Conservation (phyloP, 1,284 basidiomycete genomes). For the Acaromyces ingoldii region DNA sequence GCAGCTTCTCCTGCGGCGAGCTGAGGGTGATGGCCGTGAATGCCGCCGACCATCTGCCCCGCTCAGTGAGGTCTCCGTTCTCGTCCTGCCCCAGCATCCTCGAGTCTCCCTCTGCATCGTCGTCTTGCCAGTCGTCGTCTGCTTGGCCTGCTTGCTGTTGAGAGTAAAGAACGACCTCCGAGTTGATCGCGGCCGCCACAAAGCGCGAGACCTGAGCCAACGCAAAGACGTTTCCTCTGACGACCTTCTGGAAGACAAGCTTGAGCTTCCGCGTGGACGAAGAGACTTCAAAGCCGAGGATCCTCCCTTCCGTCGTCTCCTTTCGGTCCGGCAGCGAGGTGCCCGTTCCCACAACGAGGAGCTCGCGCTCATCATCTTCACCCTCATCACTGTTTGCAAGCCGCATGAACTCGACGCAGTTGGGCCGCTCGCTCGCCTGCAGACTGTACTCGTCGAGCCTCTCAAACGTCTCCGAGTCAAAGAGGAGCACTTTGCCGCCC, state of each 20-base stretch:
- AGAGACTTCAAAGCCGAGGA: conserved; percentile 24
- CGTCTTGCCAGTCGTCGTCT: conserved; percentile 1
- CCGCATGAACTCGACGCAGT: conserved; percentile 23
- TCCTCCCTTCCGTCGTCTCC: conserved; percentile 29
- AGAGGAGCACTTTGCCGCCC: conserved; percentile 4
- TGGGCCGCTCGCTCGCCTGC: conserved; percentile 36
- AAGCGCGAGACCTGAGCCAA: conserved; percentile 16
- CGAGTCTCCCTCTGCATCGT: not conserved
- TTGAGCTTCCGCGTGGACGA: not conserved
- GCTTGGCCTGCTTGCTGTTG: not conserved
- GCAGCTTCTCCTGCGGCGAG: conserved; percentile 11
- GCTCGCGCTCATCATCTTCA: conserved; percentile 7
- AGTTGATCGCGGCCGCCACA: conserved; percentile 40
- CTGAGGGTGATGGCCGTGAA: conserved; percentile 42
- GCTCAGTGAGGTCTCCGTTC: conserved; percentile 17
- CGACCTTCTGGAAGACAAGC: conserved; percentile 21
- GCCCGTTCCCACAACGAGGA: conserved; percentile 42
- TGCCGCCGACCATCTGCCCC: conserved; percentile 38
- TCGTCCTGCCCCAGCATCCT: too few species aligned
- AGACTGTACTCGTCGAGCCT: conserved; percentile 19
- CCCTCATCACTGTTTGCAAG: not conserved
- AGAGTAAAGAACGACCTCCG: conserved; percentile 22
- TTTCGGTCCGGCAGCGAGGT: conserved; percentile 13
- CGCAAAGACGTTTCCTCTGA: conserved; percentile 42
- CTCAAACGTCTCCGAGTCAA: conserved; percentile 4